A percentile compares a stretch with the other conserved stretches of the same genome.
These are phyloP conservation scores for Didymella pinodella DNA, from an alignment of 2,329 filamentous ascomycete species.

Conservation along the genomic window DNA sequence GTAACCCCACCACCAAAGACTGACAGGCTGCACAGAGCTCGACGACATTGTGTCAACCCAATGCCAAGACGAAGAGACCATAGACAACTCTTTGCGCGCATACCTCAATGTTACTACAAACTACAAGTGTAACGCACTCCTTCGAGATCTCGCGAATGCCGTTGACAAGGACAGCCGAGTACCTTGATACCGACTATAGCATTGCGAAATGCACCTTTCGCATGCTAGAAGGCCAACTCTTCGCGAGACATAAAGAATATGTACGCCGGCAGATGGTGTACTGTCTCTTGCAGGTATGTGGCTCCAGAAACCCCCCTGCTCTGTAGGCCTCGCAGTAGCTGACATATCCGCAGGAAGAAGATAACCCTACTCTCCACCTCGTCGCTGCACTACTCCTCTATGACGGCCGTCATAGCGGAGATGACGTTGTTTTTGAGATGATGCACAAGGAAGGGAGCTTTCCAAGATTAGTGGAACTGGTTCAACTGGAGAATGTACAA, in stretches of 20 bases:
- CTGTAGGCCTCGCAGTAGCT: constrained; percentile 17
- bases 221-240: constrained; percentile 78
- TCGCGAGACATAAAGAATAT: constrained; percentile 78
- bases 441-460: constrained; percentile 91
- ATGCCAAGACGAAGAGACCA: constrained; percentile 68
- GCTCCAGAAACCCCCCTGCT: not conserved
- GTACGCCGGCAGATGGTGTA: constrained; percentile 93
- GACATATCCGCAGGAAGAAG: constrained; percentile 74
- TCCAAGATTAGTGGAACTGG: constrained; percentile 80
- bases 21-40: constrained; percentile 62
- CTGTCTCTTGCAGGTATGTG: constrained; percentile 73
- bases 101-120: constrained; percentile 82
- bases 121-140: constrained; percentile 65
- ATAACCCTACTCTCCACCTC: constrained; percentile 78
- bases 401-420: constrained; percentile 80
- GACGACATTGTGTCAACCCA: constrained; percentile 68
- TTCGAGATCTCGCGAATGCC: constrained; percentile 2
- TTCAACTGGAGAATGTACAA: constrained; percentile 68
- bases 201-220: constrained; percentile 80
- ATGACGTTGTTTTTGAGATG: constrained; percentile 78
- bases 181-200: constrained; percentile 78
- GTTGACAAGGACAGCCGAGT: constrained; percentile 64
- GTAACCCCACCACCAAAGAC: constrained; percentile 39
- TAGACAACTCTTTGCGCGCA: constrained; percentile 85
- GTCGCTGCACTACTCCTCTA: constrained; percentile 85